Percentiles rank a stretch among this genome's conserved stretches.
phyloP scores from a whole-genome alignment of 352 stramenopile genomes.

The Phytopythium vexans region DNA sequence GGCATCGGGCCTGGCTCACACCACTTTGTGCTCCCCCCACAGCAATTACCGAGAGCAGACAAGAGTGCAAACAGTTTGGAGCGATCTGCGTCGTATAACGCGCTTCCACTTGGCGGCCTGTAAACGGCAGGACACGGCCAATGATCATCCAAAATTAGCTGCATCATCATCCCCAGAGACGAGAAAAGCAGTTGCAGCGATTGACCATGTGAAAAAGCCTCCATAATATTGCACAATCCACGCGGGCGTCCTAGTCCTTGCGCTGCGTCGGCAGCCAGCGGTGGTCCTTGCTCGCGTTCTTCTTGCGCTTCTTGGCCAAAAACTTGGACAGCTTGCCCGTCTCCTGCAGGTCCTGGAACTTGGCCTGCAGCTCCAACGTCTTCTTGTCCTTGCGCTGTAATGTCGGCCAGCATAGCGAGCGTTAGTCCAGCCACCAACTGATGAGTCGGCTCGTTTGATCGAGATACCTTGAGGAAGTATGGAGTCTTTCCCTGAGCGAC shows the following conservation, averaged over 20 bases:
- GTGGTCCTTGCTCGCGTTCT: conserved; percentile 92
- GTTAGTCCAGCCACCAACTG: neutral
- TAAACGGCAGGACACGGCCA: too few relatives aligned
- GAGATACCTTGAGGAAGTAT: conserved; percentile 85
- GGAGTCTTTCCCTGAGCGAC: conserved; percentile 89
- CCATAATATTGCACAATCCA: neutral
- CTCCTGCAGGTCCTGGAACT: conserved; percentile 89
- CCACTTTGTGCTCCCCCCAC: too few relatives aligned
- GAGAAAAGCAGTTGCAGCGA: too few relatives aligned
- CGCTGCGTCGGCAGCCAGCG: conserved; percentile 86
- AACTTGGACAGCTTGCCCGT: conserved; percentile 89
- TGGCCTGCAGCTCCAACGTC: conserved; percentile 86
- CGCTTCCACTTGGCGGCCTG: too few relatives aligned
- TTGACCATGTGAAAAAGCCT: too few relatives aligned
- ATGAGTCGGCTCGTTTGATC: too few relatives aligned
- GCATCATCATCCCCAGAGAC: too few relatives aligned
- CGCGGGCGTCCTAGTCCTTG: conserved; percentile 25
- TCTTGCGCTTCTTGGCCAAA: conserved; percentile 93
- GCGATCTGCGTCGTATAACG: too few relatives aligned
- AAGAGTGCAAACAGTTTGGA: too few relatives aligned
- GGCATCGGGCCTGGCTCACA: too few relatives aligned
- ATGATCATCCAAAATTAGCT: too few relatives aligned
- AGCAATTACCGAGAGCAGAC: too few relatives aligned
- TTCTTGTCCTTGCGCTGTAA: conserved; percentile 89
- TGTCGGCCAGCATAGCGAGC: neutral